A percentile compares a stretch with the other conserved stretches of the same genome.
Conservation (phyloP, 768 basidiomycete genomes). For the Boletus subcaerulescens region DNA sequence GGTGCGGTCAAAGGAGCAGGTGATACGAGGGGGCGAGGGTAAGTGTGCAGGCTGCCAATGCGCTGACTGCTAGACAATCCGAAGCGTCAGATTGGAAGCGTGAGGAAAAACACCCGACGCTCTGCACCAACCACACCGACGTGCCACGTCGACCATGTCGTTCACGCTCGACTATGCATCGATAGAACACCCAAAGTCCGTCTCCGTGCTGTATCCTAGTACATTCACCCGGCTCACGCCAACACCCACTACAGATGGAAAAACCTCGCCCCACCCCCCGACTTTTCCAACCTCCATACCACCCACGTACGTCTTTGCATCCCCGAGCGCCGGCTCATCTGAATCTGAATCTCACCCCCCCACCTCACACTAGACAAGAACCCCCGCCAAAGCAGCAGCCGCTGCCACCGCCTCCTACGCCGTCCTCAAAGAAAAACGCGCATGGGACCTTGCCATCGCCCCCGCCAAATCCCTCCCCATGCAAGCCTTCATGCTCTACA, state of each 20-base stretch:
- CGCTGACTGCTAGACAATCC: too few species aligned
- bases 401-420: slow-evolving; percentile 51
- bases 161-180: slow-evolving; percentile 32
- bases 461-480: slow-evolving; percentile 92
- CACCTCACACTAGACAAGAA: slow-evolving; percentile 41
- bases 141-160: slow-evolving; percentile 14
- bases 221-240: not conserved
- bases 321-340: not conserved
- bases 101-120: too few species aligned
- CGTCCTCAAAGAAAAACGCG: slow-evolving; percentile 69
- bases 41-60: too few species aligned
- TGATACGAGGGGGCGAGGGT: too few species aligned
- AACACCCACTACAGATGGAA: slow-evolving; percentile 46
- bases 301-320: slow-evolving; percentile 16
- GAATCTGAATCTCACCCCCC: not conserved
- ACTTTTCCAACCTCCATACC: slow-evolving; percentile 52
- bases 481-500: slow-evolving; percentile 99
- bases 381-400: slow-evolving; percentile 34
- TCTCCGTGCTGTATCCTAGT: not conserved
- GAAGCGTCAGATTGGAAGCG: too few species aligned
- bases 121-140: not conserved
- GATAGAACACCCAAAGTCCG: slow-evolving; percentile 29
- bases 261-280: slow-evolving; percentile 62
- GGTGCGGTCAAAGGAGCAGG: too few species aligned
- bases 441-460: slow-evolving; percentile 80